These are phyloP conservation scores for Brasilioporus rufonigricans DNA, from an alignment of 768 basidiomycete genomes.

Conservation along the genomic window DNA sequence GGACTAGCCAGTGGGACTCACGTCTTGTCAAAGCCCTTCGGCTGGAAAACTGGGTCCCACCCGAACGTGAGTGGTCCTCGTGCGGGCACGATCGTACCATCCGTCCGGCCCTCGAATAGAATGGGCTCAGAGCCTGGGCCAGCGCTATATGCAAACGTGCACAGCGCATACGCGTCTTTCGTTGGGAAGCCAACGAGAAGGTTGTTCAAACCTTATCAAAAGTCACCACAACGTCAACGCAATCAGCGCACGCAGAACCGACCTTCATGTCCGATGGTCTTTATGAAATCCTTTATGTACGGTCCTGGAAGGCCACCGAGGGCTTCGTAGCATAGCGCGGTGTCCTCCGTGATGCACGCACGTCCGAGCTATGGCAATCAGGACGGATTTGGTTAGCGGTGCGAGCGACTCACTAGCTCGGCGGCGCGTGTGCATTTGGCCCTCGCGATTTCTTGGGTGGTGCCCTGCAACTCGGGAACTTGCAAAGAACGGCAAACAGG, in stretches of 20 bases:
- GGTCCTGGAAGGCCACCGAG: constrained; percentile 92
- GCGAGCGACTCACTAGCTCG: constrained; percentile 55
- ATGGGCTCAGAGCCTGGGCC: constrained; percentile 81
- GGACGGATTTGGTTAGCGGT: neutral
- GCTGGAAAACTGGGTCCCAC: constrained; percentile 89
- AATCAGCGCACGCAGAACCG: constrained; percentile 11
- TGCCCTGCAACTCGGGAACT: constrained; percentile 96
- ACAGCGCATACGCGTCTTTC: constrained; percentile 83
- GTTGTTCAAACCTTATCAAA: constrained; percentile 64
- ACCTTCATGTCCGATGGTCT: constrained; percentile 82
- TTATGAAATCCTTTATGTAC: constrained; percentile 94
- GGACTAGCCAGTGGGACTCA: constrained; percentile 33
- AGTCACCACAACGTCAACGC: neutral
- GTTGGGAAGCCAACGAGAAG: constrained; percentile 76
- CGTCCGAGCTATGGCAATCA: constrained; percentile 40
- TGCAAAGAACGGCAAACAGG: neutral
- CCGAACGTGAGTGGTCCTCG: constrained; percentile 80
- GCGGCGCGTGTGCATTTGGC: constrained; percentile 88
- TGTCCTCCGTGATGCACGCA: constrained; percentile 85
- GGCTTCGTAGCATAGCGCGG: constrained; percentile 88
- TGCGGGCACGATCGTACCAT: constrained; percentile 86
- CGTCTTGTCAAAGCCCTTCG: constrained; percentile 74
- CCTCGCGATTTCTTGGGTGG: constrained; percentile 82
- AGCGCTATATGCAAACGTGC: constrained; percentile 92
- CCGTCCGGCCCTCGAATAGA: constrained; percentile 83